Evolutionary conservation across 805 yeast genomes (phyloP), one percentile per base, ranked within the genome.

Genomic region (Barnettozyma salicaria): DNA sequence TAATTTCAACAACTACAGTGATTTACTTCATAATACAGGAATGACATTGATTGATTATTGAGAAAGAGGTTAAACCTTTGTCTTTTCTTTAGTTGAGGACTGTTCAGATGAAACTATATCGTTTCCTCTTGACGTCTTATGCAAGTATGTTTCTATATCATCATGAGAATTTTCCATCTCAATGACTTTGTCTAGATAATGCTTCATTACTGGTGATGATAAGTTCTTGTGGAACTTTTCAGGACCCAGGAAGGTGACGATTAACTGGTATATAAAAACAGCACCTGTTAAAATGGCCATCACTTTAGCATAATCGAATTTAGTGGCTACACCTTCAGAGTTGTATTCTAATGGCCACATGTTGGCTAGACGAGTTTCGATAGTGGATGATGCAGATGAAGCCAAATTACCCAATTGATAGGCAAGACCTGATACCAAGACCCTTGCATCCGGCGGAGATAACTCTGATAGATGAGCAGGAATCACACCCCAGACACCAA

Each of bases 371-470:
- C 67, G 63, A 3, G 85, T 65, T 56, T 81, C 87, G 44, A 80
- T 80, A 11, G 89, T 80, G 7, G 81, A 71, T 4, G 84, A 72
- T 2, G 86, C 87, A 16, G 82, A 71, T 5, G 84, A 74, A 0
- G 80, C 83, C 51, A 81, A 67, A 56, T 80, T 80, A 62, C 88
- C 88, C 40, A 80, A 67, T 59, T 80, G 88, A 53, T 80, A 80
- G 8, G 77, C 68, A 24, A 76, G 59, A 37, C 86, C 86, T 20
- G 73, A 70, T 22, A 78, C 68, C 48, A 80, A 67, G 2, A 83
- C 67, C 52, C 85, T 65, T 49, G 77, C 76, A 28, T 74, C 73
- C 19, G 83, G 80, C 40, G 78, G 80, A 13, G 84, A 71, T 35
- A 81, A 62, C 56, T 81, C 89, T 6, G 79, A 64, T 27, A 81